phyloP scores from a whole-genome alignment of 2,329 filamentous ascomycete species.

The Penicillium expansum region DNA sequence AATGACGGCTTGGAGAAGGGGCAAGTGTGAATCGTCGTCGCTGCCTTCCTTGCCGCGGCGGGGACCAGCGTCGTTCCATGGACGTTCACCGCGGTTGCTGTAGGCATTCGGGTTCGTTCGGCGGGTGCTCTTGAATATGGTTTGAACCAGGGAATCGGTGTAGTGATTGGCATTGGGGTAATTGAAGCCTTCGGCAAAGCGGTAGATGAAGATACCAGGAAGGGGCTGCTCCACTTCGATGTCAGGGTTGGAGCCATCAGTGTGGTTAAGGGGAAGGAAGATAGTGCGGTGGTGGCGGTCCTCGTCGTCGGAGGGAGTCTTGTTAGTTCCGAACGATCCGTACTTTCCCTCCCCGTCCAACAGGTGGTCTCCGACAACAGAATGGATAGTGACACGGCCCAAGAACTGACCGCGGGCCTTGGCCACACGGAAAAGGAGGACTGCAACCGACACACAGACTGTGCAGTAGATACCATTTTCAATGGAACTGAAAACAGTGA shows the following conservation, averaged over 20 bases:
- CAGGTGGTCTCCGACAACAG: constrained; percentile 73
- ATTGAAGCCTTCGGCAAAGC: constrained; percentile 91
- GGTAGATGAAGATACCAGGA: constrained; percentile 92
- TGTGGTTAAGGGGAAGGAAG: constrained; percentile 81
- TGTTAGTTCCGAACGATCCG: constrained; percentile 50
- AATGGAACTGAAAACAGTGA: constrained; percentile 83
- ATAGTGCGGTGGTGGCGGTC: constrained; percentile 66
- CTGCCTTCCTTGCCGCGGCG: constrained; percentile 52
- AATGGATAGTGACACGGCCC: constrained; percentile 78
- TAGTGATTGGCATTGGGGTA: constrained; percentile 92
- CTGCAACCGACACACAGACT: constrained; percentile 69
- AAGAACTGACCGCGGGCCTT: constrained; percentile 81
- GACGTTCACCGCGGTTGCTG: constrained; percentile 68
- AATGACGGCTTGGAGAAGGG: constrained; percentile 82
- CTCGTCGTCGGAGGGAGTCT: constrained; percentile 34
- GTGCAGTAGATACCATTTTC: constrained; percentile 92
- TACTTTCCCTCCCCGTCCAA: constrained; percentile 64
- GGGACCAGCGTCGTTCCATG: constrained; percentile 92
- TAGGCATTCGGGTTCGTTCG: constrained; percentile 71
- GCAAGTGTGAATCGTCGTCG: constrained; percentile 51
- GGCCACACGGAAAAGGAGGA: constrained; percentile 80
- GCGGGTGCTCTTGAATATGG: constrained; percentile 69
- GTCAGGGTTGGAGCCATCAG: constrained; percentile 86
- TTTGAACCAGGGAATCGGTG: constrained; percentile 70
- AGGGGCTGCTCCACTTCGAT: constrained; percentile 77